Evolutionary conservation across 2,329 filamentous ascomycete genomes (phyloP).

Genomic region (Calonectria pseudoreteaudii): DNA sequence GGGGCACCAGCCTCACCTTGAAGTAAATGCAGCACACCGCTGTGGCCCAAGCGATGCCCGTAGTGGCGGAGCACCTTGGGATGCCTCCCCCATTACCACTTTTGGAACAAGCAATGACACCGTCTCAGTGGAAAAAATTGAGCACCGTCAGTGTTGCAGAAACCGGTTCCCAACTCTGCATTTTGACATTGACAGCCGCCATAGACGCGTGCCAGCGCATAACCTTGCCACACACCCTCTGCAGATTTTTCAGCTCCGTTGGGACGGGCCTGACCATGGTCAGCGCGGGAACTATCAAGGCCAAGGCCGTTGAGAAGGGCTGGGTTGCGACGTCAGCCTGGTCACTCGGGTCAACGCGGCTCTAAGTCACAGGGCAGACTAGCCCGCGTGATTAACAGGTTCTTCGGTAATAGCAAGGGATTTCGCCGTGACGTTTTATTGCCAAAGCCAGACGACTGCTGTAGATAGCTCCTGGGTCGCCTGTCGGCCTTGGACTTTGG

Average conservation of each 20-base stretch:
- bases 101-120: constrained; percentile 32
- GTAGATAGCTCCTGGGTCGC: constrained; percentile 8
- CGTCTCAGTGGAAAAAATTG: constrained; percentile 27
- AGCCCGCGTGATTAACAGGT: constrained; percentile 13
- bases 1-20: constrained; percentile 52
- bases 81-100: constrained; percentile 42
- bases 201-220: constrained; percentile 42
- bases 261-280: constrained; percentile 11
- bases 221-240: constrained; percentile 38
- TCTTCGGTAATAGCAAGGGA: constrained; percentile 18
- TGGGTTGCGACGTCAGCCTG: constrained; percentile 14
- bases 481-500: neutral
- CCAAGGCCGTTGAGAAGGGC: constrained; percentile 18
- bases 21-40: constrained; percentile 33
- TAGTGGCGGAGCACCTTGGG: constrained; percentile 54
- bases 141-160: constrained; percentile 33
- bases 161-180: constrained; percentile 34
- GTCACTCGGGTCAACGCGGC: constrained; percentile 13
- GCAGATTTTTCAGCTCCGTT: constrained; percentile 41
- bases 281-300: constrained; percentile 10
- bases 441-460: neutral
- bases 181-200: constrained; percentile 29
- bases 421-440: constrained; percentile 18
- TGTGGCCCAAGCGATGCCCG: constrained; percentile 33
- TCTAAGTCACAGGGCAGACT: constrained; percentile 9